Evolutionary conservation across 2,329 filamentous ascomycete species (phyloP).

Genomic region (Xylaria sp.): DNA sequence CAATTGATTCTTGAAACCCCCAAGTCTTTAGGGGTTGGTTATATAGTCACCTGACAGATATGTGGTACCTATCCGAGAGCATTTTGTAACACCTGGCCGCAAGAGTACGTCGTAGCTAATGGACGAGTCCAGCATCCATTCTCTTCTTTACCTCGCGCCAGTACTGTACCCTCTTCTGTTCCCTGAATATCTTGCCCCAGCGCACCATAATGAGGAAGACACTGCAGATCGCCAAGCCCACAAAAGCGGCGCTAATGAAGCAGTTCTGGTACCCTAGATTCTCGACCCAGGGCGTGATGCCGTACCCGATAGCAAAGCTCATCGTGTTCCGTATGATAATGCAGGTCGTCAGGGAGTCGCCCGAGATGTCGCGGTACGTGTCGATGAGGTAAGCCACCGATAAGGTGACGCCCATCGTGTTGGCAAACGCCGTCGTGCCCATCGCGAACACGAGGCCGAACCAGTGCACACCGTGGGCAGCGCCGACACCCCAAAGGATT

Average conservation of each 20-base stretch:
- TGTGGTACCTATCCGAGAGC: background rate
- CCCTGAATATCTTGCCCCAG: slow-evolving; percentile 48
- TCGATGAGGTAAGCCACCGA: slow-evolving; percentile 56
- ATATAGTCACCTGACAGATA: no score
- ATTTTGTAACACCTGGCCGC: background rate
- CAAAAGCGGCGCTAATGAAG: slow-evolving; percentile 53
- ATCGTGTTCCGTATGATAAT: slow-evolving; percentile 57
- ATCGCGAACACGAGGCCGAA: slow-evolving; percentile 57
- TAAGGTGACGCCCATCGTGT: slow-evolving; percentile 52
- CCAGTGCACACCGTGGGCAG: slow-evolving; percentile 55
- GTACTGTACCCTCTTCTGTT: slow-evolving; percentile 46
- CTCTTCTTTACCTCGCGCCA: slow-evolving; percentile 48
- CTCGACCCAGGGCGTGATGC: slow-evolving; percentile 59
- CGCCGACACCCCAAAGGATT: slow-evolving; percentile 49
- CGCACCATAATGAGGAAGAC: slow-evolving; percentile 49
- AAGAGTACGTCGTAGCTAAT: slow-evolving; percentile 34
- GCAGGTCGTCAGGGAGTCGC: slow-evolving; percentile 54
- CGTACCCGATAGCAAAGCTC: slow-evolving; percentile 55
- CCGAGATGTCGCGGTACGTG: slow-evolving; percentile 55
- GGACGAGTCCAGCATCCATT: slow-evolving; percentile 47
- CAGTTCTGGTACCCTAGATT: slow-evolving; percentile 58
- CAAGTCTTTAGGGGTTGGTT: no score
- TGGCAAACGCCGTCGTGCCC: slow-evolving; percentile 51
- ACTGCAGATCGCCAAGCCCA: slow-evolving; percentile 48
- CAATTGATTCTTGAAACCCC: no score